Evolutionary conservation across 257 asterid species (phyloP).

Genomic region (Anisodus acutangulus): DNA sequence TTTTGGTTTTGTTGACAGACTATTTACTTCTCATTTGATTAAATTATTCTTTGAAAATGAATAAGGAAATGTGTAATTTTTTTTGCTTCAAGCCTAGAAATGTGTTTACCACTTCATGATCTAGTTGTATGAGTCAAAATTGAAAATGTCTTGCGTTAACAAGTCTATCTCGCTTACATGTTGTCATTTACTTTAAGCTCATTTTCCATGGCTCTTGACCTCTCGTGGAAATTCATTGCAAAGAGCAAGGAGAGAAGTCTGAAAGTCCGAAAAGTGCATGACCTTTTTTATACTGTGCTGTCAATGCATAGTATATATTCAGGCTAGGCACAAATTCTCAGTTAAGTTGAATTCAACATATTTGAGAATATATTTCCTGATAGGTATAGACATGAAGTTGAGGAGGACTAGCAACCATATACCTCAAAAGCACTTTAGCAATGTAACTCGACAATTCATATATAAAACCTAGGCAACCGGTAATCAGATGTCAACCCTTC

Average conservation of each 20-base stretch:
- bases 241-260: neutral
- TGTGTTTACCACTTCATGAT: neutral
- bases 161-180: neutral
- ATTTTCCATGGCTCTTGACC: constrained; percentile 2
- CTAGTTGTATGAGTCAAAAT: neutral
- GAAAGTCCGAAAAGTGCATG: neutral
- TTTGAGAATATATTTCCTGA: neutral
- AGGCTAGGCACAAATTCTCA: neutral
- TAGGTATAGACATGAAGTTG: neutral
- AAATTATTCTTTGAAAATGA: neutral
- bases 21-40: constrained; percentile 3
- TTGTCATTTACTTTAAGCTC: constrained; percentile 16
- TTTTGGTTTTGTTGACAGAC: neutral
- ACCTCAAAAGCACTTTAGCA: neutral
- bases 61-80: neutral
- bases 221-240: neutral
- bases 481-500: neutral
- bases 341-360: neutral
- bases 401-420: neutral
- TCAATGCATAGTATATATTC: constrained; percentile 9
- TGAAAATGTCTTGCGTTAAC: neutral
- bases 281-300: neutral
- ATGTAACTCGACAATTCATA: neutral
- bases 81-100: too few relatives aligned
- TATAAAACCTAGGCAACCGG: neutral